Evolutionary conservation across 345 rosid genomes (phyloP).

Genomic region (Pistacia atlantica): DNA sequence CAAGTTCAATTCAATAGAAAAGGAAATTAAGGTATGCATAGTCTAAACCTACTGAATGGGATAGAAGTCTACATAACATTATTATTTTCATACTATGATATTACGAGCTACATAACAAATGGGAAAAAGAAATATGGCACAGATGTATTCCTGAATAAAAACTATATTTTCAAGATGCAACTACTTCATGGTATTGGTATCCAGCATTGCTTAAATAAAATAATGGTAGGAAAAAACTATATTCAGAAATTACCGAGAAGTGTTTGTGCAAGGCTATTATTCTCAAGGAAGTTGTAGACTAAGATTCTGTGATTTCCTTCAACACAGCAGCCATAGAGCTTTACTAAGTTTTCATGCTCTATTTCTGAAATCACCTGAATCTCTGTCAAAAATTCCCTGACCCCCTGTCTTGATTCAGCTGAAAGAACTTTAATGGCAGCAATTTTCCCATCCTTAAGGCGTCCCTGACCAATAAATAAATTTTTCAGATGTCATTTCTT

Average conservation of each 20-base stretch:
- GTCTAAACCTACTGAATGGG: neutral
- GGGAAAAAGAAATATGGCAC: neutral
- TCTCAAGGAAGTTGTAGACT: constrained; percentile 89
- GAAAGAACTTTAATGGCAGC: constrained; percentile 94
- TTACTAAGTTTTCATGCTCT: constrained; percentile 82
- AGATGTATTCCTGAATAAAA: neutral
- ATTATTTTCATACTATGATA: too few relatives aligned
- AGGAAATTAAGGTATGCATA: constrained; percentile 2
- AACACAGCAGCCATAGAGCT: constrained; percentile 89
- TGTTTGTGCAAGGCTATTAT: constrained; percentile 83
- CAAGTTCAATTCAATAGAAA: constrained; percentile 5
- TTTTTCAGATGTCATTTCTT: constrained; percentile 1
- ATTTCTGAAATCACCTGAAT: constrained; percentile 73
- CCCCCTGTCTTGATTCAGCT: constrained; percentile 94
- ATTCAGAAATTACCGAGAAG: constrained; percentile 65
- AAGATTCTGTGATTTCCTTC: constrained; percentile 80
- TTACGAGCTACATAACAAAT: neutral
- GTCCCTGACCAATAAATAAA: constrained; percentile 59
- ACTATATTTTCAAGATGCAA: neutral
- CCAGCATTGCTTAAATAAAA: neutral
- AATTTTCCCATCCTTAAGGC: constrained; percentile 70
- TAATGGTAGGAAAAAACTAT: neutral
- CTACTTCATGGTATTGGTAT: neutral
- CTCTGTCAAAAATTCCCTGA: constrained; percentile 82
- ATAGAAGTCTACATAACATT: neutral